Conservation (phyloP, 257 asterid species). For the Fraxinus americana region DNA sequence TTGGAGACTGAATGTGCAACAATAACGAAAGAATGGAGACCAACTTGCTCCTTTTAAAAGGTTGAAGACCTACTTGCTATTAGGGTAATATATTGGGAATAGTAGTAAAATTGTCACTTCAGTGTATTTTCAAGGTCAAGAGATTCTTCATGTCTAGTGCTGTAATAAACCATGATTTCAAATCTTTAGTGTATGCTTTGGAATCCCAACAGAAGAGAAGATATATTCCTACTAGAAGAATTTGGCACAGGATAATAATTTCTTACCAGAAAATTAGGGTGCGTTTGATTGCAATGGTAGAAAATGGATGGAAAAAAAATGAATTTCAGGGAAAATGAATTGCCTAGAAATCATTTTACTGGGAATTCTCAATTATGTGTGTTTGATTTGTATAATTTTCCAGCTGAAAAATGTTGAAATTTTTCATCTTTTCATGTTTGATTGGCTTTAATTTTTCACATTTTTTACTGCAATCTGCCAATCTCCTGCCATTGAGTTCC, state of each 20-base stretch:
- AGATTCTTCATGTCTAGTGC: background rate
- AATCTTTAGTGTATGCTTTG: background rate
- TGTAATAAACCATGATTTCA: background rate
- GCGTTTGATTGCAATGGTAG: too few relatives aligned
- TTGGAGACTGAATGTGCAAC: background rate
- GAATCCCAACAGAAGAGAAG: background rate
- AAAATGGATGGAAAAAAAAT: too few relatives aligned
- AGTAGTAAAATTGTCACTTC: background rate
- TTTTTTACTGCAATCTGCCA: too few relatives aligned
- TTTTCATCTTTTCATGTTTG: too few relatives aligned
- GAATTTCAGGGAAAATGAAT: too few relatives aligned
- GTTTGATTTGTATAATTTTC: too few relatives aligned
- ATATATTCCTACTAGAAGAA: background rate
- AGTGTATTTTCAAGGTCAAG: background rate
- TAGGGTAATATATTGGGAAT: background rate
- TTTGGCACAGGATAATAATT: background rate
- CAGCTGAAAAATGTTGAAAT: too few relatives aligned
- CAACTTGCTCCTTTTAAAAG: background rate
- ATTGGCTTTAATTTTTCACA: too few relatives aligned
- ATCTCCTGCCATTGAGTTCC: too few relatives aligned
- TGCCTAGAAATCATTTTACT: too few relatives aligned
- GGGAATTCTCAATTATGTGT: too few relatives aligned
- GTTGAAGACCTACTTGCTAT: background rate
- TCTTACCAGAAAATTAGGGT: background rate
- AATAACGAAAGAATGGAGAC: background rate